A percentile compares a stretch with the other conserved stretches of the same genome.
These are phyloP conservation scores for Leccinum arenicola DNA, from an alignment of 768 basidiomycete genomes.

Conservation along the genomic window DNA sequence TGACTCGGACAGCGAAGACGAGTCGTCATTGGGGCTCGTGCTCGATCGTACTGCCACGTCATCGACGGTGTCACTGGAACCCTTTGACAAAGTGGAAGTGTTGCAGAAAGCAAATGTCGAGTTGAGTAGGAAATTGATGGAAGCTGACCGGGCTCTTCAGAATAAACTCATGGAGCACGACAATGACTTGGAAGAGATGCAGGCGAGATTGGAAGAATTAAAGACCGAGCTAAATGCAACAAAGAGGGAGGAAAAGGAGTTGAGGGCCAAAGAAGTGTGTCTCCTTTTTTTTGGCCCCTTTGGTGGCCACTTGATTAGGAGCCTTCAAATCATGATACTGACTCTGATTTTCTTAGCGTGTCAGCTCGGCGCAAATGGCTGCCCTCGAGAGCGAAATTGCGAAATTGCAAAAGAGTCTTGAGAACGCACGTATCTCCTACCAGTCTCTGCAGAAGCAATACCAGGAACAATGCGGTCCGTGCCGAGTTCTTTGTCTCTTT, in stretches of 20 bases:
- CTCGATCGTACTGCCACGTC: conserved; percentile 55
- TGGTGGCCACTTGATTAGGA: conserved; percentile 1
- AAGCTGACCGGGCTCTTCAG: conserved; percentile 68
- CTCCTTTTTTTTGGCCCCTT: conserved; percentile 4
- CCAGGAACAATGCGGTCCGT: conserved; percentile 80
- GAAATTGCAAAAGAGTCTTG: conserved; percentile 71
- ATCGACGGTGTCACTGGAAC: conserved; percentile 70
- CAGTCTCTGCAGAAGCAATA: conserved; percentile 83
- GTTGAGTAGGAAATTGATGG: conserved; percentile 68
- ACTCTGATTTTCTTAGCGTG: conserved; percentile 42
- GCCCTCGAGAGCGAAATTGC: conserved; percentile 76
- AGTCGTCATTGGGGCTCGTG: conserved; percentile 53
- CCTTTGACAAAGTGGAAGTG: conserved; percentile 69
- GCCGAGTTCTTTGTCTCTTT: background rate
- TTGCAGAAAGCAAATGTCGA: conserved; percentile 74
- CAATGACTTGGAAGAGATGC: conserved; percentile 77
- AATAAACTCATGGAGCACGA: conserved; percentile 75
- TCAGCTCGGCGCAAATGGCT: conserved; percentile 62
- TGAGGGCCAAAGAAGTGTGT: conserved; percentile 79
- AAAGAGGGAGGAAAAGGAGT: conserved; percentile 91
- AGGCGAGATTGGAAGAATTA: conserved; percentile 73
- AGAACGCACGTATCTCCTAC: conserved; percentile 70
- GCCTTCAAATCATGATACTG: background rate
- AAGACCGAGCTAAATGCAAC: conserved; percentile 72
- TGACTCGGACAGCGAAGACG: conserved; percentile 49